phyloP scores from a whole-genome alignment of 2,329 filamentous ascomycete genomes.

The Penicillium polonicum region DNA sequence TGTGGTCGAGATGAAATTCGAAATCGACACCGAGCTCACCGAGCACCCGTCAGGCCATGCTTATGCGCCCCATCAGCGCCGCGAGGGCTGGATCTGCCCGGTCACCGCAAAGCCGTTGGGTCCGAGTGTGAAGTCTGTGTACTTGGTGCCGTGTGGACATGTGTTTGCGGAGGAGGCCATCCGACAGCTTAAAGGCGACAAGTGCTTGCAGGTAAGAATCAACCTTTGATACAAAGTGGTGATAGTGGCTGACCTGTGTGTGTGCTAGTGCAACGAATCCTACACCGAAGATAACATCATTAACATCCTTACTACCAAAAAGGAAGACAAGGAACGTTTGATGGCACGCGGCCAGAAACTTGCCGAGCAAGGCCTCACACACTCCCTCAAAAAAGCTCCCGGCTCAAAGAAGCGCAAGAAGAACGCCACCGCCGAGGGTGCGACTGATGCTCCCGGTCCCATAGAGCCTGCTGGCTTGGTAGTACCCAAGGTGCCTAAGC shows the following conservation, averaged over 20 bases:
- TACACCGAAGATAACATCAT: constrained; percentile 77
- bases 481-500: constrained; percentile 31
- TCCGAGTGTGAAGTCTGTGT: constrained; percentile 74
- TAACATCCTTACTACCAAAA: constrained; percentile 71
- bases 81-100: constrained; percentile 74
- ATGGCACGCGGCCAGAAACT: constrained; percentile 67
- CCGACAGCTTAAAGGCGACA: constrained; percentile 69
- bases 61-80: constrained; percentile 36
- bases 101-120: constrained; percentile 85
- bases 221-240: fast-evolving
- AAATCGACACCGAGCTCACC: constrained; percentile 47
- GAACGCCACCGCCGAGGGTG: constrained; percentile 49
- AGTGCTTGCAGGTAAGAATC: constrained; percentile 54
- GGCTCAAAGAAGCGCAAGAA: constrained; percentile 74
- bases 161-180: constrained; percentile 86
- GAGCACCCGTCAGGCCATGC: constrained; percentile 43
- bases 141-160: constrained; percentile 92
- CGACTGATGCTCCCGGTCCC: constrained; percentile 30
- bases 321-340: constrained; percentile 68
- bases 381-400: constrained; percentile 79
- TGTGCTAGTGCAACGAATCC: constrained; percentile 65
- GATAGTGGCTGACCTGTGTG: constrained; percentile 1
- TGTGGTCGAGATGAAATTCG: constrained; percentile 81
- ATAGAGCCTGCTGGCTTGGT: constrained; percentile 36
- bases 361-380: constrained; percentile 69